Base-by-base conservation (phyloP, 257 asterid species). In the Primulina huaijiensis region DNA sequence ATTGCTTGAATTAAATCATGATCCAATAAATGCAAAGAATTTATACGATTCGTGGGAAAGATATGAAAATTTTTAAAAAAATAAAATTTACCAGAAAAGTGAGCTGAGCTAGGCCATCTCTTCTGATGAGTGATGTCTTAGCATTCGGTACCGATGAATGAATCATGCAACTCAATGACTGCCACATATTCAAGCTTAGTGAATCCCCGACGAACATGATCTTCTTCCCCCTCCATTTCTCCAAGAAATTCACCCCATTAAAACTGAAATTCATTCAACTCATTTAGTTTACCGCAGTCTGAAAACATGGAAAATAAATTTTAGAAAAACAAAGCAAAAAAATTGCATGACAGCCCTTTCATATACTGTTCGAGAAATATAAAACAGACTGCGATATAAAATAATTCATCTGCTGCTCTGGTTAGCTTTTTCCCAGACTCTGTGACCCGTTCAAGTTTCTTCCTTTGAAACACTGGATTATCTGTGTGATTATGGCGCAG, bases 141-240 rank as follows among this genome's bases (percentile, higher is more conserved):
- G 92, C 78, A 5, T 59, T 79, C 0, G 99, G 97, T 29, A 83
- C 87, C 85, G 80, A 77, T 17, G 99, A 82, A 50, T 90, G 97
- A 67, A 93, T 81, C 96, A 91, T 81, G 82, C 99, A 93, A 80
- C 94, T 86, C 81, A 93, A 72, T 10, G 99, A 93, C 38, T 90
- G 87, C 99, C 99, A 93, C 88, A 90, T 90, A 85, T 93, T 93
- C 78, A 82, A 76, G 85, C 99, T 90, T 87, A 93, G 75, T 72
- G 99, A 93, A 75, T 93, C 99, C 1, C 99, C 99, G 43, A 93
- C 99, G 58, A 90, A 93, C 97, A 93, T 90, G 29, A 93, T 86
- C 81, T 86, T 89, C 87, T 89, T 93, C 60, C 99, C 97, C 78
- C 92, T 89, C 72, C 75, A 82, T 75, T 79, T 90, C 85, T 86